Percentiles rank a stretch among this genome's conserved stretches.
These are phyloP conservation scores for Triangularia verruculosa DNA, from an alignment of 2,329 filamentous ascomycete species.

Conservation along the genomic window DNA sequence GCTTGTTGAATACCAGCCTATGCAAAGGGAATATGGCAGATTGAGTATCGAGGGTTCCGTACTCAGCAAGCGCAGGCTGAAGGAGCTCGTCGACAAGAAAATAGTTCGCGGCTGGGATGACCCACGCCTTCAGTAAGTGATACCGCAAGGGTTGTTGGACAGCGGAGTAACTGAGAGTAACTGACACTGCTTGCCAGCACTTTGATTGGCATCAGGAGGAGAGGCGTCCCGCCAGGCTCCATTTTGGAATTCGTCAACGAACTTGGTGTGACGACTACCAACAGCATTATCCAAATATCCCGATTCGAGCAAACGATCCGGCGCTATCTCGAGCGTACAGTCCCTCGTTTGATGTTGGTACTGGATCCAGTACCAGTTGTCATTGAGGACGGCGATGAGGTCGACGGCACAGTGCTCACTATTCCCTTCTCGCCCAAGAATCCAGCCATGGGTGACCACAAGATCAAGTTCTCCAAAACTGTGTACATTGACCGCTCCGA, in stretches of 20 bases:
- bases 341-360: slow-evolving; percentile 85
- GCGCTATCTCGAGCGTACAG: slow-evolving; percentile 80
- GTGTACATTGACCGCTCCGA: slow-evolving; percentile 69
- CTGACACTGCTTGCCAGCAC: slow-evolving; percentile 50
- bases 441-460: slow-evolving; percentile 34
- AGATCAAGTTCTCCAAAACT: slow-evolving; percentile 54
- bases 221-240: slow-evolving; percentile 83
- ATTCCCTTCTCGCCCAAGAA: slow-evolving; percentile 60
- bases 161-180: too few species aligned
- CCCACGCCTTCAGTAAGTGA: slow-evolving; percentile 65
- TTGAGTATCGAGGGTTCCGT: slow-evolving; percentile 82
- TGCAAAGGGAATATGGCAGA: slow-evolving; percentile 73
- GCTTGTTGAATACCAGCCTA: slow-evolving; percentile 80
- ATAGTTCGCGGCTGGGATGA: slow-evolving; percentile 88
- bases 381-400: slow-evolving; percentile 73
- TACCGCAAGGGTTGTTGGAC: too few species aligned
- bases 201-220: slow-evolving; percentile 75
- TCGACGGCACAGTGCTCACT: slow-evolving; percentile 54
- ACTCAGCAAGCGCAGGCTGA: slow-evolving; percentile 80
- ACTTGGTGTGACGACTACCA: slow-evolving; percentile 81
- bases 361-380: slow-evolving; percentile 80
- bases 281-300: slow-evolving; percentile 72
- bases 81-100: slow-evolving; percentile 73
- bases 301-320: slow-evolving; percentile 86
- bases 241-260: slow-evolving; percentile 89